Evolutionary conservation across 2,329 filamentous ascomycete genomes (phyloP).

Genomic region (Arthrobotrys sinensis): DNA sequence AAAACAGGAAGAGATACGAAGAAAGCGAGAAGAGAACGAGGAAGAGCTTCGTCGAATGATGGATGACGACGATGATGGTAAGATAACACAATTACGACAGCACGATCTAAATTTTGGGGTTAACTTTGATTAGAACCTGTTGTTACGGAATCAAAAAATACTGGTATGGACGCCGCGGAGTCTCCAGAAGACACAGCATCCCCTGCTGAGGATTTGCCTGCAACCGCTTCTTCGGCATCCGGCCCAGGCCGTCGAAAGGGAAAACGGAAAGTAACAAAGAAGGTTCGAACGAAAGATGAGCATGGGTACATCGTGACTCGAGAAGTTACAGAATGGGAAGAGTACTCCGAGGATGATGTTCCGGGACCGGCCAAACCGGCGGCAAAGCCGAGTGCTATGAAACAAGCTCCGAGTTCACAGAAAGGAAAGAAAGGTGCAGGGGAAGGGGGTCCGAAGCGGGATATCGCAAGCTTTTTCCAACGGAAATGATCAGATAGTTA

Average conservation of each 20-base stretch:
- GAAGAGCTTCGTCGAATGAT: constrained; percentile 81
- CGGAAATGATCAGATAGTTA: constrained; percentile 32
- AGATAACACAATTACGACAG: constrained; percentile 67
- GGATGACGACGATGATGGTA: constrained; percentile 71
- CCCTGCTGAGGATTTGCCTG: constrained; percentile 66
- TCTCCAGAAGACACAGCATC: constrained; percentile 38
- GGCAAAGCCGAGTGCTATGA: constrained; percentile 57
- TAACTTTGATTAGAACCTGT: constrained; percentile 29
- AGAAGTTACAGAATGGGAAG: constrained; percentile 57
- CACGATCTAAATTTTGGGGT: constrained; percentile 64
- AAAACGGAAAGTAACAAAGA: constrained; percentile 85
- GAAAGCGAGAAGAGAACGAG: constrained; percentile 75
- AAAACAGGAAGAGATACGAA: constrained; percentile 65
- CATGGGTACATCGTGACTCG: constrained; percentile 81
- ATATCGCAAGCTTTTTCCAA: constrained; percentile 59
- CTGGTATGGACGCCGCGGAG: background rate
- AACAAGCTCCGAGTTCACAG: constrained; percentile 54
- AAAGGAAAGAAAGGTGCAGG: constrained; percentile 53
- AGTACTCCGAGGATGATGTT: constrained; percentile 53
- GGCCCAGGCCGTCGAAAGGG: constrained; percentile 80
- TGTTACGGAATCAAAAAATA: constrained; percentile 17
- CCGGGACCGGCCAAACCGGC: constrained; percentile 53
- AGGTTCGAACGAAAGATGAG: constrained; percentile 87
- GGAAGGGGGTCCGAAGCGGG: constrained; percentile 34
- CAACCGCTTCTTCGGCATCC: constrained; percentile 70